These are phyloP conservation scores for Fusarium tricinctum DNA, from an alignment of 2,329 filamentous ascomycete species.

Conservation along the genomic window DNA sequence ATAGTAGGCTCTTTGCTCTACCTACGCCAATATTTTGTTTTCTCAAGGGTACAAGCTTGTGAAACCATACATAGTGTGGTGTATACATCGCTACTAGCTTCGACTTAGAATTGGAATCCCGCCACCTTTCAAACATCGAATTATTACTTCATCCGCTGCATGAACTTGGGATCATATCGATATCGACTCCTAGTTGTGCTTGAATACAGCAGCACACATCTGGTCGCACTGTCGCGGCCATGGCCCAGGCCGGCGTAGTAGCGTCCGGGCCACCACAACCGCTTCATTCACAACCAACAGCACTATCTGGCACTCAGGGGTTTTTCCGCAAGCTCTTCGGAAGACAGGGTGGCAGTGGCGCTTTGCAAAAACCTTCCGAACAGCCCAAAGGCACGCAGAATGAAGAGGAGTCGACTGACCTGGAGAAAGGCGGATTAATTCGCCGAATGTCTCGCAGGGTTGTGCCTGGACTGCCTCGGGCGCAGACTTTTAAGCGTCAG, in stretches of 20 bases:
- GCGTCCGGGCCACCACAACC: conserved; percentile 50
- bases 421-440: conserved; percentile 54
- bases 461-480: conserved; percentile 82
- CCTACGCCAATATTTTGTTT: conserved; percentile 21
- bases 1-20: conserved; percentile 28
- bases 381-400: conserved; percentile 53
- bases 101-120: conserved; percentile 28
- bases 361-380: conserved; percentile 30
- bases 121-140: conserved; percentile 29
- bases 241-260: conserved; percentile 52
- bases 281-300: conserved; percentile 44
- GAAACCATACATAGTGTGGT: conserved; percentile 37
- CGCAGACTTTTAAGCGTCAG: conserved; percentile 85
- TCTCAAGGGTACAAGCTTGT: conserved; percentile 33
- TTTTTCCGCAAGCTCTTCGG: conserved; percentile 52
- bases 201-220: conserved; percentile 16
- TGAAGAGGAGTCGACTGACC: conserved; percentile 45
- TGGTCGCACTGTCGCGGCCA: conserved; percentile 46
- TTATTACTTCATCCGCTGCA: conserved; percentile 24
- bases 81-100: conserved; percentile 37
- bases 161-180: conserved; percentile 24
- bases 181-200: conserved; percentile 16
- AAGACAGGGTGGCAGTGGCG: conserved; percentile 36
- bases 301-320: conserved; percentile 45
- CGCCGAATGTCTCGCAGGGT: conserved; percentile 70